These are phyloP conservation scores for Cryptococcus sp. DNA, from an alignment of 1,284 basidiomycete species.

Conservation along the genomic window DNA sequence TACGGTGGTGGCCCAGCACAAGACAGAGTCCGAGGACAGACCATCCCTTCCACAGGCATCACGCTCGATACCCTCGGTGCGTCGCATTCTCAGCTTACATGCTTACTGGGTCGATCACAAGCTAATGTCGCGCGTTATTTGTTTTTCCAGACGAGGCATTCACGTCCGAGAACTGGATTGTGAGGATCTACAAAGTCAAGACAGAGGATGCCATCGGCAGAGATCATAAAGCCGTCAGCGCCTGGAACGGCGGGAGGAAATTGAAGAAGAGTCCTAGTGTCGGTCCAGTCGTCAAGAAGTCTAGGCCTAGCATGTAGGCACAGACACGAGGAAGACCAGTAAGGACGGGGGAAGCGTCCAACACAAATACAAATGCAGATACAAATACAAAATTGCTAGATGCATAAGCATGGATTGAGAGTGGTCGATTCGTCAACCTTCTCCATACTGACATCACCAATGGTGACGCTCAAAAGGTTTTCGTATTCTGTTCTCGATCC, in stretches of 20 bases:
- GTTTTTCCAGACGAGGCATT: constrained; percentile 77
- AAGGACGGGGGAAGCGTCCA: neutral
- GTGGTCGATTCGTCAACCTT: too few species aligned
- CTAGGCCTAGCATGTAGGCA: constrained; percentile 26
- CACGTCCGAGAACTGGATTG: constrained; percentile 98
- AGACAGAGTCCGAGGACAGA: constrained; percentile 83
- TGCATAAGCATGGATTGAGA: neutral
- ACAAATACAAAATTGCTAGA: constrained; percentile 1
- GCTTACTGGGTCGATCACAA: too few species aligned
- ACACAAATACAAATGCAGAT: too few species aligned
- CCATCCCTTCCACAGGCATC: constrained; percentile 73
- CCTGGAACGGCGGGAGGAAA: constrained; percentile 84
- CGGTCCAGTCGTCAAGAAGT: constrained; percentile 18
- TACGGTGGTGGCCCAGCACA: constrained; percentile 72
- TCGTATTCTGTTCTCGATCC: too few species aligned
- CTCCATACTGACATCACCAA: too few species aligned
- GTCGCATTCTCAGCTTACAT: constrained; percentile 36
- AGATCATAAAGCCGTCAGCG: constrained; percentile 79
- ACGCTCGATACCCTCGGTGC: constrained; percentile 81
- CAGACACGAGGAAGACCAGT: neutral
- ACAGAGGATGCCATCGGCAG: constrained; percentile 90
- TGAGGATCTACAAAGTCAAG: constrained; percentile 94
- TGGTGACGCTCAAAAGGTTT: too few species aligned
- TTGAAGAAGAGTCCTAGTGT: constrained; percentile 59
- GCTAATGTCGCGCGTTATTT: constrained; percentile 7